These are phyloP conservation scores for Actinidia arguta DNA, from an alignment of 179 eudicot genomes.

Conservation along the genomic window DNA sequence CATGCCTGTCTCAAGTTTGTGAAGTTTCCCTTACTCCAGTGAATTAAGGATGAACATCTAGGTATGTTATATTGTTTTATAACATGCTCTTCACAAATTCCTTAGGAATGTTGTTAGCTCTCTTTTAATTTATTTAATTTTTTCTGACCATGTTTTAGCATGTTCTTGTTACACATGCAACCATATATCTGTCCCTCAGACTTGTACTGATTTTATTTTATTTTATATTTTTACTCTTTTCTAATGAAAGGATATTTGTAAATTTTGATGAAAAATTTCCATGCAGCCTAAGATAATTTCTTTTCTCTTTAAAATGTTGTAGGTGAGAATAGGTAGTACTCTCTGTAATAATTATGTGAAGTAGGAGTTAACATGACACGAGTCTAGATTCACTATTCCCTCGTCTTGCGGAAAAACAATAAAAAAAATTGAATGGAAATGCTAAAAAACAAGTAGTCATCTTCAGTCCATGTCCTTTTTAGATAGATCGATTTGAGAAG, in stretches of 20 bases:
- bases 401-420: background rate
- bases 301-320: background rate
- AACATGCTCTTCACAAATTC: slow-evolving; percentile 2
- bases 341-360: background rate
- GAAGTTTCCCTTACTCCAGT: slow-evolving; percentile 21
- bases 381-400: too few relatives aligned
- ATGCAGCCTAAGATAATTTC: background rate
- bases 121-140: too few relatives aligned
- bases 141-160: too few relatives aligned
- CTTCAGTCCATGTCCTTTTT: background rate
- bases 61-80: background rate
- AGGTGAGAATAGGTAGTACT: too few relatives aligned
- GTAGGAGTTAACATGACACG: background rate
- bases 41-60: background rate
- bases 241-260: background rate
- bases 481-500: background rate
- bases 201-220: background rate
- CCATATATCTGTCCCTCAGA: background rate
- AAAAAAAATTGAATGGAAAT: too few relatives aligned
- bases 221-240: background rate
- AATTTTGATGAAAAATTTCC: background rate
- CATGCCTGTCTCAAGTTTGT: slow-evolving; percentile 53
- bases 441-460: background rate
- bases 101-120: background rate
- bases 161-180: background rate